A percentile compares a stretch with the other conserved stretches of the same genome.
These are phyloP conservation scores for Euphorbia pulcherrima DNA, from an alignment of 345 rosid species.

Conservation along the genomic window DNA sequence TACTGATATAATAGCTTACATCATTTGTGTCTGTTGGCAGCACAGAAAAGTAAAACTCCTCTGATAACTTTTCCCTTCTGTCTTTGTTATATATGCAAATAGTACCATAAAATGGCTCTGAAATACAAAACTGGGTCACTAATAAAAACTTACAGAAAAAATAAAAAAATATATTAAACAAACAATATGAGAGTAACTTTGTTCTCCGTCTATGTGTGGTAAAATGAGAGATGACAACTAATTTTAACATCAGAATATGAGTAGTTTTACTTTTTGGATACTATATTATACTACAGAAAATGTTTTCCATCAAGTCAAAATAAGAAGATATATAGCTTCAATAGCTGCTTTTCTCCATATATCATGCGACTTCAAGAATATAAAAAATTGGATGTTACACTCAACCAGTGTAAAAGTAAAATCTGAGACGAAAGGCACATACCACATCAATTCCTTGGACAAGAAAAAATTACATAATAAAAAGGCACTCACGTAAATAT, in stretches of 20 bases:
- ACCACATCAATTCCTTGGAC: not conserved
- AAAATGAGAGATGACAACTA: not conserved
- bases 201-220: not conserved
- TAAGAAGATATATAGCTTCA: not conserved
- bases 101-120: slow-evolving; percentile 96
- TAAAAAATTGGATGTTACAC: not conserved
- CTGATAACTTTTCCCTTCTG: slow-evolving; percentile 91
- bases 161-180: not conserved
- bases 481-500: not conserved
- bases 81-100: slow-evolving; percentile 85
- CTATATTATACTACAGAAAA: not conserved
- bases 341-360: not conserved
- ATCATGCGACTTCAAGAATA: not conserved
- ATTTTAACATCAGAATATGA: not conserved
- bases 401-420: not conserved
- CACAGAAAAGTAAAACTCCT: slow-evolving; percentile 75
- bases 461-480: not conserved
- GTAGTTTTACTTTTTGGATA: not conserved
- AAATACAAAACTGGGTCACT: slow-evolving; percentile 31
- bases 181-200: not conserved
- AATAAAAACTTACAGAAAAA: not conserved
- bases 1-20: slow-evolving; percentile 45
- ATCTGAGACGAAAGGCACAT: not conserved
- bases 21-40: slow-evolving; percentile 72
- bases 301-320: not conserved